Base-by-base conservation (phyloP, 1,284 basidiomycete genomes). In the Sanghuangporus baumii region DNA sequence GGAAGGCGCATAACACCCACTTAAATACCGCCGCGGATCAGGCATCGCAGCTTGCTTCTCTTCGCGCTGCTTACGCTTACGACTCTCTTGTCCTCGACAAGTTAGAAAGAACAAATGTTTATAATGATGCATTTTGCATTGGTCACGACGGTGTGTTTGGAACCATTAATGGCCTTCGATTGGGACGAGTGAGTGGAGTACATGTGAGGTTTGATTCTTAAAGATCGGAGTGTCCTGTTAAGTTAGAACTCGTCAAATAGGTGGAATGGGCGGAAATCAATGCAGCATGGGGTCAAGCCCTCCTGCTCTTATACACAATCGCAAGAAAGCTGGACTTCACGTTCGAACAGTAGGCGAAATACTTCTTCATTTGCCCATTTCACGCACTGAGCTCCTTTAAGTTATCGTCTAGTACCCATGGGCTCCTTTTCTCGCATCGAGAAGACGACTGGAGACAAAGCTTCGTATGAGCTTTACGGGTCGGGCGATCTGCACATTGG, bases 261-360 rank as follows among this genome's bases (percentile, higher is more conserved):
- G 94, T 99, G 34, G 96, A 98, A 71, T 99, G 96, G 96, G 86
- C 93, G 5, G 97, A 99, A 76, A 96, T 99, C 74, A 99, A 99
- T 72, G 97, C 97, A 5, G 97, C 97, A 2, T 98, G 96, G 94
- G 97, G 97, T 0, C 92, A 98, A 71, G 93, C 94, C 0, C 80
- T 96, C n/a, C 78, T 99, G 20, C 80, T 98, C 59, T 78, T 99
- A 14, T 92, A 96, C 69, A 94, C 94, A 4, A 85, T 99, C 57
- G 93, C 93, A 3, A 82, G 89, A 62, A 96, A 96, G 73, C 83
- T 97, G 8, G 93, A 93, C 61, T 93, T 87, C 72, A 85, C 85
- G 1, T 96, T 97, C 69, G 88, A 92, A 69, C 86, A 86, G 93
- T 94, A 74, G 68, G 6, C 14, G 18, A 51, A 37, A 40, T 82